Percentiles rank a stretch among this genome's conserved stretches.
Evolutionary conservation across 2,329 filamentous ascomycete species (phyloP).

Genomic region (Eutypella sp.): DNA sequence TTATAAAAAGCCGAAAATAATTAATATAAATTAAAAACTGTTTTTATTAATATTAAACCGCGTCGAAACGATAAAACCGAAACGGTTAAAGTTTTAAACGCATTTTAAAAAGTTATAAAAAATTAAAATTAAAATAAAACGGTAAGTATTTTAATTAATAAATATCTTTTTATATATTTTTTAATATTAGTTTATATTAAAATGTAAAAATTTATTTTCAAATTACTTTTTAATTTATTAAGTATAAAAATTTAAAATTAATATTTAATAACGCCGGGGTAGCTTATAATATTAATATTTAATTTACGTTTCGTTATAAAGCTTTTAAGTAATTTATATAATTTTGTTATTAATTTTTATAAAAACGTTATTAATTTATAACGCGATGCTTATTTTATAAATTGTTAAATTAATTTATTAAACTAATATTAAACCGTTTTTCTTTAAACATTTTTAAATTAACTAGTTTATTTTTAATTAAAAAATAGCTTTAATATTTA

Average conservation of each 20-base stretch:
- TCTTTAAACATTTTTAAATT: slow-evolving; percentile 30
- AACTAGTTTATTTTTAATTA: slow-evolving; percentile 15
- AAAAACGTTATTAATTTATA: slow-evolving; percentile 11
- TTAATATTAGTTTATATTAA: slow-evolving; percentile 35
- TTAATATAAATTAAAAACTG: slow-evolving; percentile 32
- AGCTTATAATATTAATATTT: slow-evolving; percentile 27
- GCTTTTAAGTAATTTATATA: slow-evolving; percentile 20
- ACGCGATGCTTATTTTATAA: slow-evolving; percentile 21
- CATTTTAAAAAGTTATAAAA: slow-evolving; percentile 40
- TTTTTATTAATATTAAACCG: slow-evolving; percentile 42
- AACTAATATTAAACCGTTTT: slow-evolving; percentile 31
- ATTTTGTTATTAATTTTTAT: slow-evolving; percentile 13
- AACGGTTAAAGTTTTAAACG: slow-evolving; percentile 39
- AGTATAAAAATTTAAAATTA: slow-evolving; percentile 35
- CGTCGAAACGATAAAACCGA: slow-evolving; percentile 39
- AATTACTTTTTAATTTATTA: slow-evolving; percentile 39
- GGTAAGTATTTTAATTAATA: slow-evolving; percentile 33
- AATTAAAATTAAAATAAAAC: slow-evolving; percentile 44
- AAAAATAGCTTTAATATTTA: background rate
- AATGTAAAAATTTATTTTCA: slow-evolving; percentile 25
- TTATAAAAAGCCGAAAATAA: slow-evolving; percentile 35
- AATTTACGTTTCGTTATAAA: slow-evolving; percentile 29
- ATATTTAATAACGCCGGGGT: slow-evolving; percentile 12
- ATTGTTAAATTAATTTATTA: slow-evolving; percentile 20
- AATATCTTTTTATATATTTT: slow-evolving; percentile 41